A percentile compares a stretch with the other conserved stretches of the same genome.
Evolutionary conservation across 2,329 filamentous ascomycete genomes (phyloP).

Genomic region (Aspergillus fumigatus): DNA sequence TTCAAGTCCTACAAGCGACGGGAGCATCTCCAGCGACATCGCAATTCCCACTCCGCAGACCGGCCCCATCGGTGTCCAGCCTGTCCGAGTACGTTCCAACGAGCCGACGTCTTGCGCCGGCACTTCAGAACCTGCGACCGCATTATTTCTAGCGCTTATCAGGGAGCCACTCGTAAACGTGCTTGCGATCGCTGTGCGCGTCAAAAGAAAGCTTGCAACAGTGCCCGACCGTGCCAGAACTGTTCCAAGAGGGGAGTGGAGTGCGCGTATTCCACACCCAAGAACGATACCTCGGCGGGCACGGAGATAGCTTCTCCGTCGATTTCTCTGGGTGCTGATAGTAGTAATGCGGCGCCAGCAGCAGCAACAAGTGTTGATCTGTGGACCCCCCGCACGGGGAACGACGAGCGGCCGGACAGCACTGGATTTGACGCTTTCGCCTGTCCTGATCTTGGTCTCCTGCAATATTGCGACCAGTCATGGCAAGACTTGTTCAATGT

Average conservation of each 20-base stretch:
- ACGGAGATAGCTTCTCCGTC: not conserved
- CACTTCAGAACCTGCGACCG: constrained; percentile 33
- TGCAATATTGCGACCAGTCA: constrained; percentile 2
- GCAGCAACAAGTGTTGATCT: not conserved
- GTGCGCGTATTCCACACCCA: constrained; percentile 17
- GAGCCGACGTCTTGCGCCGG: constrained; percentile 36
- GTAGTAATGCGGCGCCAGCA: not conserved
- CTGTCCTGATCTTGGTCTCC: not conserved
- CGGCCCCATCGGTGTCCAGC: constrained; percentile 30
- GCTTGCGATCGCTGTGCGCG: constrained; percentile 34
- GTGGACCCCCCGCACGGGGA: not conserved
- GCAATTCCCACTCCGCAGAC: constrained; percentile 27
- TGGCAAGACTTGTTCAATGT: constrained; percentile 12
- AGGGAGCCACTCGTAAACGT: constrained; percentile 19
- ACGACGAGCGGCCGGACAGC: constrained; percentile 3
- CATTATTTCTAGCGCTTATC: not conserved
- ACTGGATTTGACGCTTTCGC: not conserved
- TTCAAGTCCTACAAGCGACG: constrained; percentile 35
- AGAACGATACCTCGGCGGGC: not conserved
- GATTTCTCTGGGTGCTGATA: not conserved
- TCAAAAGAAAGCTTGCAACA: constrained; percentile 34
- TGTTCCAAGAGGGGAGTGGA: constrained; percentile 20
- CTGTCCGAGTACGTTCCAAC: constrained; percentile 32
- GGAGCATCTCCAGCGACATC: constrained; percentile 36
- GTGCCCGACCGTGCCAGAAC: constrained; percentile 26